These are phyloP conservation scores for Phytopythium ostracodes DNA, from an alignment of 352 stramenopile genomes.

Conservation along the genomic window DNA sequence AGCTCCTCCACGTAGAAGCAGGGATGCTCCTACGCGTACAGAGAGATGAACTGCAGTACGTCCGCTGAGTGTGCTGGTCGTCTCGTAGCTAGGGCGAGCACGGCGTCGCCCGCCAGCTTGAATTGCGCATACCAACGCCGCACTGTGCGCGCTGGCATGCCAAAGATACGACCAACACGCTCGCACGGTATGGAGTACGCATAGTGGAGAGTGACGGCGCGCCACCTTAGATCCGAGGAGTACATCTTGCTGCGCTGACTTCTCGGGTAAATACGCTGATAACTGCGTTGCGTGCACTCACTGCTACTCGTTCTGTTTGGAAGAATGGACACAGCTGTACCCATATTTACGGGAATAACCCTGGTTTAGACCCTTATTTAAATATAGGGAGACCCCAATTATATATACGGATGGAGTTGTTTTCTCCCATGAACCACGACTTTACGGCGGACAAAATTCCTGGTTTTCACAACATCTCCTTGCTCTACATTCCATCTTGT, in stretches of 20 bases:
- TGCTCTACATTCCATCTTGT: no score
- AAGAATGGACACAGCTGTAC: no score
- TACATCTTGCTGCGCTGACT: constrained; percentile 8
- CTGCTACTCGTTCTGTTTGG: no score
- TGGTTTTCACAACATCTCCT: no score
- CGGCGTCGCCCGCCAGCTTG: constrained; percentile 6
- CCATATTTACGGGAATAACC: no score
- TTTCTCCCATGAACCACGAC: no score
- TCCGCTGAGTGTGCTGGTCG: not conserved
- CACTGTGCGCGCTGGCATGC: constrained; percentile 5
- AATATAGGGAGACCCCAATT: no score
- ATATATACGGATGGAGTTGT: no score
- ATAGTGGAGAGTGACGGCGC: constrained; percentile 17
- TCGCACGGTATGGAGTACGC: constrained; percentile 14
- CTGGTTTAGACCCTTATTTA: no score
- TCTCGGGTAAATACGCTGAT: no score
- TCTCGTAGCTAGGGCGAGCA: not conserved
- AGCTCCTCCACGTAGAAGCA: constrained; percentile 23
- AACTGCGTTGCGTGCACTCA: no score
- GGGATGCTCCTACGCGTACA: constrained; percentile 13
- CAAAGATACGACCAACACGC: constrained; percentile 10
- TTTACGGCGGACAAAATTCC: no score
- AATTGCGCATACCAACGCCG: constrained; percentile 14
- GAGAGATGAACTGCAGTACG: not conserved
- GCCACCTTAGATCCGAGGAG: constrained; percentile 11